Conservation (phyloP, 1,284 basidiomycete species). For the Ceratobasidium theobromae region DNA sequence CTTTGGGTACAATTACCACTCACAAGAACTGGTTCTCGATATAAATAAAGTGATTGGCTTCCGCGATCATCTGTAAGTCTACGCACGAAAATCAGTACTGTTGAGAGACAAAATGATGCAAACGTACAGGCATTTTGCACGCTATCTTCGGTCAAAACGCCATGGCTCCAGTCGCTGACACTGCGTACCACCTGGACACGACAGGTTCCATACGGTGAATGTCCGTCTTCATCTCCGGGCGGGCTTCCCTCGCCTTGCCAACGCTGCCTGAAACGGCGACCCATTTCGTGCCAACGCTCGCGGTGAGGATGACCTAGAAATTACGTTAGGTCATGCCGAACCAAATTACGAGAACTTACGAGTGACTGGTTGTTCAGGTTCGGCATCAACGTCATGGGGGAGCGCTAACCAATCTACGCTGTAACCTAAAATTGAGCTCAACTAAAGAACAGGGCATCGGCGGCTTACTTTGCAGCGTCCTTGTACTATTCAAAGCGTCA, state of each 20-base stretch:
- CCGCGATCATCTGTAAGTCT: conserved; percentile 80
- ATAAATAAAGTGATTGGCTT: conserved; percentile 86
- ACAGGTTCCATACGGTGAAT: conserved; percentile 50
- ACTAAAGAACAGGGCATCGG: background rate
- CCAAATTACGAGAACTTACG: conserved; percentile 48
- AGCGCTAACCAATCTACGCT: conserved; percentile 77
- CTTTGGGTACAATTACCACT: conserved; percentile 42
- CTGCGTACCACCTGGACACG: conserved; percentile 78
- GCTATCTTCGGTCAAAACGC: conserved; percentile 79
- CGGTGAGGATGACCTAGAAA: conserved; percentile 65
- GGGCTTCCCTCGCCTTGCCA: conserved; percentile 41
- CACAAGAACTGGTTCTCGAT: conserved; percentile 97
- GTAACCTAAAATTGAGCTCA: background rate
- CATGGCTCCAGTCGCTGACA: conserved; percentile 89
- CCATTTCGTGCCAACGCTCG: conserved; percentile 60
- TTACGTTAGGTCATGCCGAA: background rate
- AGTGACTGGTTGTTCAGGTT: conserved; percentile 65
- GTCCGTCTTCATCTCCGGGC: conserved; percentile 37
- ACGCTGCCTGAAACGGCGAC: conserved; percentile 61
- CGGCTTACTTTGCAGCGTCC: conserved; percentile 13
- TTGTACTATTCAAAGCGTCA: no score
- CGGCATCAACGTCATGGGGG: conserved; percentile 64
- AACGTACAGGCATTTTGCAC: conserved; percentile 83
- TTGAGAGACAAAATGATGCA: conserved; percentile 10
- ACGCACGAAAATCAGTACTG: conserved; percentile 38